A percentile compares a stretch with the other conserved stretches of the same genome.
phyloP scores from a whole-genome alignment of 202 grass and related monocot species.

The Schoenoplectus tabernaemontani region DNA sequence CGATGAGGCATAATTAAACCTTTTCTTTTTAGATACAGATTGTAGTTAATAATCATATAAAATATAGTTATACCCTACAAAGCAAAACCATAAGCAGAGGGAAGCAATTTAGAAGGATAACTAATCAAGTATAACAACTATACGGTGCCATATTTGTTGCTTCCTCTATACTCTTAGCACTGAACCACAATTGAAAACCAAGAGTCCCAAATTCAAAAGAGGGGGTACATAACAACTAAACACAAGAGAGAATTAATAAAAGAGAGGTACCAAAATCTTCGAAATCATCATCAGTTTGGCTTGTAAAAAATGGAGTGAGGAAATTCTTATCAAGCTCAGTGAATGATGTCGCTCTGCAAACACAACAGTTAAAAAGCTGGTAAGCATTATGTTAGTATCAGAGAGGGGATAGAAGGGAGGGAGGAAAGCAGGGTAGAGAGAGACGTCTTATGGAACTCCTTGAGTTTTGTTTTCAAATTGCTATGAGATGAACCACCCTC shows the following conservation, averaged over 20 bases:
- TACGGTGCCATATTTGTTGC: not conserved
- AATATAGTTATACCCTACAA: not conserved
- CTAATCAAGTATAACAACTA: not conserved
- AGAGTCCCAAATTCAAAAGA: not conserved
- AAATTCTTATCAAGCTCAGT: slow-evolving; percentile 94
- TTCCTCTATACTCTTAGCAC: not conserved
- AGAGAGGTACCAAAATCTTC: slow-evolving; percentile 57
- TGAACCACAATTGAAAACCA: not conserved
- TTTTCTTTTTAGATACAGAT: not conserved
- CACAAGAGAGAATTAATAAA: not conserved
- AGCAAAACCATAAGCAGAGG: not conserved
- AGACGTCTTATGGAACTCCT: slow-evolving; percentile 96
- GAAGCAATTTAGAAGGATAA: not conserved
- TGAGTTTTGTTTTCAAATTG: slow-evolving; percentile 86
- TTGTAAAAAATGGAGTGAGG: slow-evolving; percentile 97
- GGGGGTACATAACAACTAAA: not conserved
- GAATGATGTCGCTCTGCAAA: slow-evolving; percentile 84
- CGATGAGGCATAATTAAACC: not conserved
- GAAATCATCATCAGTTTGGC: slow-evolving; percentile 60
- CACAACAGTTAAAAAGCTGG: slow-evolving; percentile 19
- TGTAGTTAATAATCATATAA: not conserved
- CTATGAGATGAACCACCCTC: slow-evolving; percentile 75
- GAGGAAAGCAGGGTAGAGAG: slow-evolving; percentile 20
- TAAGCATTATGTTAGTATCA: slow-evolving; percentile 12
- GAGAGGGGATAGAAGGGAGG: slow-evolving; percentile 1